A percentile compares a stretch with the other conserved stretches of the same genome.
phyloP scores from a whole-genome alignment of 495 filamentous ascomycete species.

The Daldinia loculata region DNA sequence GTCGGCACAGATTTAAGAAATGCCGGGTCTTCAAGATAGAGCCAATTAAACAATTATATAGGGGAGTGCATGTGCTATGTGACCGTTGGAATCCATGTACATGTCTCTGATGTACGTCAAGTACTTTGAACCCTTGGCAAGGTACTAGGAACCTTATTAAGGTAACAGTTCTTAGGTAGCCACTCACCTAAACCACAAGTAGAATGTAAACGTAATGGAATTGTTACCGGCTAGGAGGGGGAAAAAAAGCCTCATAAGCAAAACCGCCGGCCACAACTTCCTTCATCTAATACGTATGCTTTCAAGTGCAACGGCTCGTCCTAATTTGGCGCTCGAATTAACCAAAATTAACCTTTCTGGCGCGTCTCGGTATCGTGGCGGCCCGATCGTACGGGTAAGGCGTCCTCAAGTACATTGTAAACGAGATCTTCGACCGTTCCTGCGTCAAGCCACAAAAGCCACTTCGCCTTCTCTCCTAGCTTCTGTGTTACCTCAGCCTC shows the following conservation, averaged over 20 bases:
- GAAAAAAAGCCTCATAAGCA: conserved; percentile 28
- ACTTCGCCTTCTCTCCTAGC: not conserved
- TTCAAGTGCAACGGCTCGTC: conserved; percentile 5
- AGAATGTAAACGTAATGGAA: conserved; percentile 38
- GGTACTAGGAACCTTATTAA: not conserved
- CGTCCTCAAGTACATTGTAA: not conserved
- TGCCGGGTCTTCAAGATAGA: too few relatives aligned
- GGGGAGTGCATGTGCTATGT: too few relatives aligned
- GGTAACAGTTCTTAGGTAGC: not conserved
- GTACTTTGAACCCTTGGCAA: not conserved
- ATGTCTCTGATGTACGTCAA: not conserved
- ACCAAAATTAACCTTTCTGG: conserved; percentile 4
- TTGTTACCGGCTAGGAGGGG: not conserved
- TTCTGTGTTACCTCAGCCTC: not conserved
- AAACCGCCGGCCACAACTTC: not conserved
- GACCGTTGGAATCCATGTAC: not conserved
- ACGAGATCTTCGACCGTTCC: not conserved
- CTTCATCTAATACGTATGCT: conserved; percentile 10
- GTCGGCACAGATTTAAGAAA: too few relatives aligned
- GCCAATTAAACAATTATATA: too few relatives aligned
- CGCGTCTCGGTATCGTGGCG: conserved; percentile 14
- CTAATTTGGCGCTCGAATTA: not conserved
- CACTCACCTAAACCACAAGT: conserved; percentile 4
- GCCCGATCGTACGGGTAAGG: not conserved
- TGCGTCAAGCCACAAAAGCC: conserved; percentile 6